These are phyloP conservation scores for Pseudogymnoascus verrucosus DNA, from an alignment of 2,329 filamentous ascomycete species.

Conservation along the genomic window DNA sequence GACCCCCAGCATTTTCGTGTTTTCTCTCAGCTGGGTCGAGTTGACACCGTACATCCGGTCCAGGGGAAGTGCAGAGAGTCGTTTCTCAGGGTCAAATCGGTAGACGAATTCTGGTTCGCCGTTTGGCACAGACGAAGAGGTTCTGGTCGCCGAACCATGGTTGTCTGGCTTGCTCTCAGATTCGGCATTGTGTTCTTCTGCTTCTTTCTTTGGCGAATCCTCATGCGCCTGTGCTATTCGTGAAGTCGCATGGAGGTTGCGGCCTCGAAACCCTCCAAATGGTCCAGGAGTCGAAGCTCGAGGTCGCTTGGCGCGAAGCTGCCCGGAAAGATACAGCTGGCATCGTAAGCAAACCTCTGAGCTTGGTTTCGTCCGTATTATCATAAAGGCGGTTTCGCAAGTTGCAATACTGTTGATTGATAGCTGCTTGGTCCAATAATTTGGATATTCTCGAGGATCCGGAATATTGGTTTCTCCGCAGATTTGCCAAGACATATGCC, in stretches of 20 bases:
- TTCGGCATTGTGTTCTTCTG: background rate
- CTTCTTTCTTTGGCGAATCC: conserved; percentile 4
- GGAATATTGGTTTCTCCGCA: background rate
- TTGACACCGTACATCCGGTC: conserved; percentile 18
- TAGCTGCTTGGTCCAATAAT: conserved; percentile 1
- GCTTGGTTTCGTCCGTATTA: conserved; percentile 19
- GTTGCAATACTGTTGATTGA: background rate
- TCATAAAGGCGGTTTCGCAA: conserved; percentile 26
- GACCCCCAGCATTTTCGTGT: conserved; percentile 17
- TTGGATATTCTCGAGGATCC: conserved; percentile 2
- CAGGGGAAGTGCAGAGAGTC: background rate
- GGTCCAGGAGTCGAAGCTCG: background rate
- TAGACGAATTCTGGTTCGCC: background rate
- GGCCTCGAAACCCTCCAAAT: background rate
- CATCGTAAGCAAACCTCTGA: conserved; percentile 28
- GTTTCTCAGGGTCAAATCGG: conserved; percentile 1
- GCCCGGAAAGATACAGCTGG: conserved; percentile 21
- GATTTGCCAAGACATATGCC: background rate
- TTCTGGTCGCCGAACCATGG: background rate
- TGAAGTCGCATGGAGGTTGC: conserved; percentile 1
- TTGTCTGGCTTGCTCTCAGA: background rate
- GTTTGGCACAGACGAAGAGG: conserved; percentile 2
- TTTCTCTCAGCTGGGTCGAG: conserved; percentile 18
- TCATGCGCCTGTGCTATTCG: background rate
- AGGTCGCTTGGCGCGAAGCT: background rate